Evolutionary conservation across 1,139 yeast species (phyloP), one percentile per base, ranked within the genome.

Genomic region (Debaryomyces sp.): DNA sequence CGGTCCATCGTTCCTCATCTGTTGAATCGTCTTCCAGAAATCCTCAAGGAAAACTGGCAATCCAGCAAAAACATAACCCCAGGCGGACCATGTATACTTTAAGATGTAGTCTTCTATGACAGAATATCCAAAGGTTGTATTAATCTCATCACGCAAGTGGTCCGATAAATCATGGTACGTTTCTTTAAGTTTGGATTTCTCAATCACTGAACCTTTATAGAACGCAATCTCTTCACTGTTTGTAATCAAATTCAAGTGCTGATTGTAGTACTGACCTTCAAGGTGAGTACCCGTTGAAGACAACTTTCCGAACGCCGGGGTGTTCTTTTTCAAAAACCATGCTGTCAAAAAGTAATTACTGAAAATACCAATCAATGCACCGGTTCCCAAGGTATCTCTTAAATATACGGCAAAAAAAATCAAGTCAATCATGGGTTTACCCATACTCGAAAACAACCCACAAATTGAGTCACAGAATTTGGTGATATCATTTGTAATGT

Each of bases 181-280:
- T 42, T 77, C 78, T 42, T 68, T 70, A 49, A 91, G 80, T 60
- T 89, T 88, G 6, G 73, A 62, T 61, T 87, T 86, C 67, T 92
- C 97, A 53, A 90, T 81, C n/a, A 78, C 73, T 0, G 95, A 86
- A 27, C 98, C 98, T 62, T 91, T 92, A 64, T 91, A 92, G 63
- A 92, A 92, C 0, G 97, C 96, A 60, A 92, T 90, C 65, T 92
- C 97, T 69, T 92, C 97, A 58, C 92, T 87, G 62, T 92, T 92
- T 48, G 89, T 86, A 63, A 90, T 90, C 62, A 92, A 77, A 61
- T 89, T 88, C 58, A 91, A 75, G 61, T 92, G 96, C 54, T 89
- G 89, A 58, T 89, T 91, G 63, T 92, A 88, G 64, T 89, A 92
- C 51, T 87, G 87, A 49, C 97, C 97, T 68, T 92, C 97, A 32